A percentile compares a stretch with the other conserved stretches of the same genome.
These are phyloP conservation scores for Dictyostelium firmibasis DNA, from an alignment of 78 protist species.

Conservation along the genomic window DNA sequence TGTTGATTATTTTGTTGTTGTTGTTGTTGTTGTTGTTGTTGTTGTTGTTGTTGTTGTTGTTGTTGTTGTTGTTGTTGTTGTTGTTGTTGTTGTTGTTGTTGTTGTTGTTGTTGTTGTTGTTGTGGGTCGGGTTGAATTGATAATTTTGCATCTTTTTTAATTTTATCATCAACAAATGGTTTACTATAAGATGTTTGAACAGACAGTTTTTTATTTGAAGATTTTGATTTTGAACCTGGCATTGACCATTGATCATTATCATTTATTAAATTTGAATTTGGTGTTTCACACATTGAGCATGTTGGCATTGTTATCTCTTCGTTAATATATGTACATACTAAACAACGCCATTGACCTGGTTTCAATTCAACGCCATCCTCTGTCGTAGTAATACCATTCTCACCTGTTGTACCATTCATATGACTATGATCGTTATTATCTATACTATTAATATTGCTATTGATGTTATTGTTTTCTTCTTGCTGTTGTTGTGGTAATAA, in stretches of 20 bases:
- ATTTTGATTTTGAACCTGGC: not conserved
- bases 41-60: not conserved
- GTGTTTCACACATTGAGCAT: constrained; percentile 40
- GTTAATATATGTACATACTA: constrained; percentile 44
- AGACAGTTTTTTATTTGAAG: constrained; percentile 20
- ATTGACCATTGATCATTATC: constrained; percentile 1
- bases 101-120: not conserved
- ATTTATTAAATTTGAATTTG: not conserved
- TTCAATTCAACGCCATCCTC: constrained; percentile 29
- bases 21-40: not conserved
- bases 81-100: not conserved
- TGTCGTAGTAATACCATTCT: not conserved
- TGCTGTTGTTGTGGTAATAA: not conserved
- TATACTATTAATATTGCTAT: not conserved
- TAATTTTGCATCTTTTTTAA: constrained; percentile 14
- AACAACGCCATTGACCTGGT: constrained; percentile 73
- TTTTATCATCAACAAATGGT: not conserved
- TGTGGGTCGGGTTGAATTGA: constrained; percentile 27
- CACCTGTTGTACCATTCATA: not conserved
- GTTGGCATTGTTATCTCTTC: not conserved
- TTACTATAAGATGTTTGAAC: constrained; percentile 49
- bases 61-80: not conserved
- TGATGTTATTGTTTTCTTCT: not conserved
- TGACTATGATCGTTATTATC: not conserved
- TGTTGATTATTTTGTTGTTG: not conserved